phyloP scores from a whole-genome alignment of 768 basidiomycete genomes.

The Boletus subparvulus region DNA sequence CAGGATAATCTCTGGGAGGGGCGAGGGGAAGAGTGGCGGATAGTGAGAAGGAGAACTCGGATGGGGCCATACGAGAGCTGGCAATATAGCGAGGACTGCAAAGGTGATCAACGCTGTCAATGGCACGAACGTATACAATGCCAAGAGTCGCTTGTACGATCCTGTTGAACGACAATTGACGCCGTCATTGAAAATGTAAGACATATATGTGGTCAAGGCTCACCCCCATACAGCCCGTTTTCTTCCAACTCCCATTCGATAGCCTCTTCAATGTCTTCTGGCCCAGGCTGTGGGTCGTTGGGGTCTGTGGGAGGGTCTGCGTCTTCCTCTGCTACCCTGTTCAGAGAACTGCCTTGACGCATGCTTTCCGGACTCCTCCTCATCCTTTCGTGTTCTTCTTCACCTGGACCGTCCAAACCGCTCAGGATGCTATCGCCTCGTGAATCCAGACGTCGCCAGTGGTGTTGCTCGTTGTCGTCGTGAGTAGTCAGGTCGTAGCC shows the following conservation, averaged over 20 bases:
- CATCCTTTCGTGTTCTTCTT: slow-evolving; percentile 26
- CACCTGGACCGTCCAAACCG: slow-evolving; percentile 26
- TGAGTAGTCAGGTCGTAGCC: slow-evolving; percentile 24
- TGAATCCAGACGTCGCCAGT: slow-evolving; percentile 34
- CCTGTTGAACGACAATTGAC: slow-evolving; percentile 39
- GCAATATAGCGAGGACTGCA: slow-evolving; percentile 49
- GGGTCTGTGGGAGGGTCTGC: slow-evolving; percentile 13
- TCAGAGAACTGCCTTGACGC: slow-evolving; percentile 27
- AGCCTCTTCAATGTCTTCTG: slow-evolving; percentile 42
- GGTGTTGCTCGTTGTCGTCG: slow-evolving; percentile 24
- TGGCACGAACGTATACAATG: slow-evolving; percentile 62
- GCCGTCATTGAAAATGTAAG: not conserved
- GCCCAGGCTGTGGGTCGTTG: slow-evolving; percentile 17
- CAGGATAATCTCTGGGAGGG: slow-evolving; percentile 63
- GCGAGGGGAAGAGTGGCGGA: slow-evolving; percentile 53
- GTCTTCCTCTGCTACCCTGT: slow-evolving; percentile 41
- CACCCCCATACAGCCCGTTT: slow-evolving; percentile 51
- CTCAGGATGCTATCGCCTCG: slow-evolving; percentile 34
- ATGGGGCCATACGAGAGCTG: slow-evolving; percentile 47
- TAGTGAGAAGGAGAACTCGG: slow-evolving; percentile 40
- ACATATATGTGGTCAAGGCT: slow-evolving; percentile 12
- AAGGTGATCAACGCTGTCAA: slow-evolving; percentile 51
- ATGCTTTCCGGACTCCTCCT: slow-evolving; percentile 38
- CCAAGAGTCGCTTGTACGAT: slow-evolving; percentile 55
- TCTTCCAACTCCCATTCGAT: slow-evolving; percentile 48